These are phyloP conservation scores for Dipodascus geniculatus DNA, from an alignment of 805 yeast species.

Conservation along the genomic window DNA sequence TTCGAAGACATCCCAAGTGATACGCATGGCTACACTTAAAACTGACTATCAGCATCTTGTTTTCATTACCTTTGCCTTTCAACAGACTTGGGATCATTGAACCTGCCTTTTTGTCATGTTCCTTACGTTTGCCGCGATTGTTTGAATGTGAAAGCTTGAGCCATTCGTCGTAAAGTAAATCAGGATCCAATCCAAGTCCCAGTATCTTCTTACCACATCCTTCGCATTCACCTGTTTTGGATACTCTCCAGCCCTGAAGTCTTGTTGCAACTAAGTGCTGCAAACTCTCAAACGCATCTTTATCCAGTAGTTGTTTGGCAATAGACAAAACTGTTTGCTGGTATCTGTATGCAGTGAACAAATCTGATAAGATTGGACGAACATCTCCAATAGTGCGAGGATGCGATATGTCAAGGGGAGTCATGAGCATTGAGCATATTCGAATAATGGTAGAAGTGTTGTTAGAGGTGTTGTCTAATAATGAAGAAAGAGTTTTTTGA, in stretches of 20 bases:
- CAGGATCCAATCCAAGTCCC: constrained; percentile 49
- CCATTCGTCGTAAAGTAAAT: constrained; percentile 31
- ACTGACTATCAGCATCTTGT: constrained; percentile 30
- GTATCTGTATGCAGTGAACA: constrained; percentile 50
- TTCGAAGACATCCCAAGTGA: constrained; percentile 44
- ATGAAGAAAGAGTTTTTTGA: constrained; percentile 11
- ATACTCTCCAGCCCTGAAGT: constrained; percentile 52
- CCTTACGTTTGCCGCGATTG: constrained; percentile 4
- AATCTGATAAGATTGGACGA: constrained; percentile 46
- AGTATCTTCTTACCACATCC: constrained; percentile 65
- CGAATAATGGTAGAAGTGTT: constrained; percentile 34
- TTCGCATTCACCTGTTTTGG: constrained; percentile 46
- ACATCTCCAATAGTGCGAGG: constrained; percentile 49
- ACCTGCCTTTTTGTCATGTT: constrained; percentile 5
- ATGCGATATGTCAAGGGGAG: constrained; percentile 22
- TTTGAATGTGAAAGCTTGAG: constrained; percentile 18
- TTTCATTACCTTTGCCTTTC: constrained; percentile 2
- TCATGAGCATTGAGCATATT: constrained; percentile 38
- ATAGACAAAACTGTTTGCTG: constrained; percentile 46
- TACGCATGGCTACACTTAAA: constrained; percentile 61
- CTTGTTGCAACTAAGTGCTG: constrained; percentile 31
- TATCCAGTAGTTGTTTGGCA: constrained; percentile 43
- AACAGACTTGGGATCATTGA: constrained; percentile 2
- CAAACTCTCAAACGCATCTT: constrained; percentile 39
- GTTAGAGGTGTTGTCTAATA: constrained; percentile 21